Evolutionary conservation across 805 yeast genomes (phyloP), one percentile per base, ranked within the genome.

Genomic region (Saturnispora sanitii): DNA sequence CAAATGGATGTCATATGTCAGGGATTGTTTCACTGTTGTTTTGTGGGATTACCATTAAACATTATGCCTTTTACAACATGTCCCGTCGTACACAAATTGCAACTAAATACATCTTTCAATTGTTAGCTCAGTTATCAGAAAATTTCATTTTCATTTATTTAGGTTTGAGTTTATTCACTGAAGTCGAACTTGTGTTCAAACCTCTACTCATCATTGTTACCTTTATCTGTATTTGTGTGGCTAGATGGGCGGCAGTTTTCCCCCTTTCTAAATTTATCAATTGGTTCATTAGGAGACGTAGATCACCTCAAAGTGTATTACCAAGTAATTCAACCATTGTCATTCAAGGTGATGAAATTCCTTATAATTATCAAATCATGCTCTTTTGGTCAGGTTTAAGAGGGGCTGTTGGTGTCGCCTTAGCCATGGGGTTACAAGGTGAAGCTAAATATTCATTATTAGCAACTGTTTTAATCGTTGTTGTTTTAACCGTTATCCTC

Each of bases 1-100:
- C 97, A 33, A 92, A 92, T 56, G 99, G 98, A 37, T 94, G 97
- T 53, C 98, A 94, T 59, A 92, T 92, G 98, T 88, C 97, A 5
- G 99, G 99, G 35, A 90, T 90, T 49, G 97, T 90, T 6, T 87
- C 96, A 2, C 68, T 92, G 49, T 65, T 92, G 49, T 92, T 92
- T 65, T 90, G 96, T 59, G 98, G 99, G 41, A 92, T 92, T 47
- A 90, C 98, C 1, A 66, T 92, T 58, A 92, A 90, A 60, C 97
- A 94, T 61, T 92, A 92, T 57, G 98, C 97, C 13, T 88, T 88
- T 64, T 92, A 75, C 64, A 94, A 90, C 63, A 92, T 92, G 98
- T 86, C 96, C 4, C 73, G 97, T 60, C 73, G 97, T 53, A 86
- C 97, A 2, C 98, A 92, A 66, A 82, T 92, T 43, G 95, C 98